Conservation (phyloP, 2,329 filamentous ascomycete genomes). For the Dendrostoma leiphaemia region DNA sequence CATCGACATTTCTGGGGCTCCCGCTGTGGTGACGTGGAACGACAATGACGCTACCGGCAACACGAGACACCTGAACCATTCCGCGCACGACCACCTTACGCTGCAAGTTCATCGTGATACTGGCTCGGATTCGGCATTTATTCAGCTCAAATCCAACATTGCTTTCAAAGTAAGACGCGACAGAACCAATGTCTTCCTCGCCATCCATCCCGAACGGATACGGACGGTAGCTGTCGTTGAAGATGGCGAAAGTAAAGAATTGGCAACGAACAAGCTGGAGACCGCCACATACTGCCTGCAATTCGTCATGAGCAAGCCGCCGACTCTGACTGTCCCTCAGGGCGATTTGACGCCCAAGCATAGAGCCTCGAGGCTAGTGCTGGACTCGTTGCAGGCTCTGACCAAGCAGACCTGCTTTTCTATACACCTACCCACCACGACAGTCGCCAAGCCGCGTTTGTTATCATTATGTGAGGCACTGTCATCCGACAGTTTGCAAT, state of each 20-base stretch:
- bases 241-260: neutral
- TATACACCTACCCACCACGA: neutral
- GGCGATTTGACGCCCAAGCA: constrained; percentile 8
- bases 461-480: neutral
- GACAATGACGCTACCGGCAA: neutral
- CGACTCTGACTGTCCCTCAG: neutral
- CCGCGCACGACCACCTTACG: constrained; percentile 1
- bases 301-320: neutral
- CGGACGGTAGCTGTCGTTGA: neutral
- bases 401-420: neutral
- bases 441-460: neutral
- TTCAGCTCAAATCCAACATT: constrained; percentile 6
- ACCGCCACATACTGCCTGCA: constrained; percentile 2
- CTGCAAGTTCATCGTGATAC: neutral
- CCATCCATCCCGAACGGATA: neutral
- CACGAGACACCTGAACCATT: neutral
- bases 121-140: neutral
- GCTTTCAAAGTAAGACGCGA: constrained; percentile 1
- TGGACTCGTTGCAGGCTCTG: constrained; percentile 1
- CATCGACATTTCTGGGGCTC: constrained; percentile 1
- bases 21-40: constrained; percentile 1
- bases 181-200: constrained; percentile 1
- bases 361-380: neutral
- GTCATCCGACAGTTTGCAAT: neutral
- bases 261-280: neutral